Base-by-base conservation (phyloP, 2,329 filamentous ascomycete genomes). In the Stylonectria norvegica region DNA sequence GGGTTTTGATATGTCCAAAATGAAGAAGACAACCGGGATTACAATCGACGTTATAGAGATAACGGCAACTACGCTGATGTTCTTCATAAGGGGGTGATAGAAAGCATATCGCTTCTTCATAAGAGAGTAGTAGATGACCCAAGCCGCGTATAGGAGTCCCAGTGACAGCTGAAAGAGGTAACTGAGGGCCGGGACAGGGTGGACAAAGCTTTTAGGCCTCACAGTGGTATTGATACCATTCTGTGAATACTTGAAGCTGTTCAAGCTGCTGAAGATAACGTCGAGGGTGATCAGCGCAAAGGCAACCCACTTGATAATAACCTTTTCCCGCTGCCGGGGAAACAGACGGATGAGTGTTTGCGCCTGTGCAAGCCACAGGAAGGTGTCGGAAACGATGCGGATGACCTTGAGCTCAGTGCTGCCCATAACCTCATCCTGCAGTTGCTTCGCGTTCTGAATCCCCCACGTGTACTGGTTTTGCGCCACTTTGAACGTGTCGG, bases 251-350 rank as follows among this genome's bases (percentile, higher is more conserved):
- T 72, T 61, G 58, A 97, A 97, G 57, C 86, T 93, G 70, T 96
- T 94, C 43, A 97, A 77, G 34, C 86, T 89, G 58, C 86, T 90
- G 64, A 98, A 98, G 9, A 90, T 81, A 30, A 91, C 83, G 61
- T 97, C 91, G 44, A 96, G 76, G 0, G 89, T 79, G 57, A 98
- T 96, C 42, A 98, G 78, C 3, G 86, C 89, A 60, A 97, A 96
- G 2, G 91, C 93, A 12, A 91, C 89, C 91, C 91, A 98, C 69
- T 97, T 97, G 68, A 98, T 98, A 52, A 97, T 87, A 37, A 97
- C 83, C 68, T 97, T 97, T 67, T 98, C 93, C 58, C 94, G 87
- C 59, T 97, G 91, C 22, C 93, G 87, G 6, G 93, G 93, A 55
- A 98, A 98, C 2, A 98, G 74, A 38, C 93, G 85, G 54, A 97